Evolutionary conservation across 208 protist genomes (phyloP), one percentile per base, ranked within the genome.

Genomic region (Leishmania lainsoni): DNA sequence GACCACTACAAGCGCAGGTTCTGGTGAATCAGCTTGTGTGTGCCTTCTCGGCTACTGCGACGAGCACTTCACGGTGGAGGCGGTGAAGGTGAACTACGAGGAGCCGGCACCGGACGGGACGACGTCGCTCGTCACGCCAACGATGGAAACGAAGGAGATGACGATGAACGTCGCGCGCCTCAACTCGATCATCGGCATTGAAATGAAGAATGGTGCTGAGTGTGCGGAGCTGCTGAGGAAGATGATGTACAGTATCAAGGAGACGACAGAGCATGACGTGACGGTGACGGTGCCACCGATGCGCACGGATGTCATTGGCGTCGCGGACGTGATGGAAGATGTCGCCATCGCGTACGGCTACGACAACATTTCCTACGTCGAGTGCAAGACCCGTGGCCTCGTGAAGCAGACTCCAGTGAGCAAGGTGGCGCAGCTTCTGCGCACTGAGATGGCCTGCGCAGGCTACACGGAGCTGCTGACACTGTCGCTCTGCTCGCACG

Each of bases 251-350:
- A 78, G 84, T 22, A 86, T 95, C 52, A 84, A 83, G 69, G 79
- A 85, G 16, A 73, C 93, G 39, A 89, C 89, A n/a, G 81, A 83
- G 17, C 80, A 94, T 54, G 85, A 61, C 0, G 68, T 99, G 3
- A 87, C 72, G n/a, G 98, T 99, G 52, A 76, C 56, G 12, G 93
- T 97, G 52, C 98, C 98, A n/a, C 86, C 94, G 14, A 93, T 93
- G 32, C 95, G 98, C 39, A 81, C 91, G n/a, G 99, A 99, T 85
- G 94, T 99, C 26, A 91, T 99, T 59, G 98, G 99, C 76, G 75
- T 87, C 17, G 95, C 94, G 59, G 99, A 99, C 88, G 88, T 99
- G 63, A 97, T 99, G 87, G 99, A 99, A 85, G 99, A 99, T 91
- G 97, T 99, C 48, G 99, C 97, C 14, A 99, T 99, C 79, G 97